Evolutionary conservation across 768 basidiomycete species (phyloP).

Genomic region (Mycena indigotica): DNA sequence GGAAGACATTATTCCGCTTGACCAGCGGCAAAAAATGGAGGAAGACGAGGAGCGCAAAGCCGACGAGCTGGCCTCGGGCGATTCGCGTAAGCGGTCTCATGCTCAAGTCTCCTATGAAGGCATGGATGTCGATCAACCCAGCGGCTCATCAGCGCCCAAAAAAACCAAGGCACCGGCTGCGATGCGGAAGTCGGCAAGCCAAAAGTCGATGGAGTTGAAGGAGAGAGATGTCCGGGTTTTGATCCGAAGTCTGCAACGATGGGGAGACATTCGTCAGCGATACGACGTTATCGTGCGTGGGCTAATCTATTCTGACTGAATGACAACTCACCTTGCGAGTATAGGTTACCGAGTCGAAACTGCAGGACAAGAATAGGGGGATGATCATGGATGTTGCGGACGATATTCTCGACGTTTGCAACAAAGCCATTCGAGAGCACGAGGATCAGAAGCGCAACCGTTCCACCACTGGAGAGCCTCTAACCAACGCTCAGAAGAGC

Average conservation of each 20-base stretch:
- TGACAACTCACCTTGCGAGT: constrained; percentile 2
- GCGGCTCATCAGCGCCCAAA: constrained; percentile 63
- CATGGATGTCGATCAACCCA: constrained; percentile 84
- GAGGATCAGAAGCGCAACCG: constrained; percentile 78
- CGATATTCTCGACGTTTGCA: constrained; percentile 87
- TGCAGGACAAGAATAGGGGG: constrained; percentile 90
- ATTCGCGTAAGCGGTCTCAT: constrained; percentile 80
- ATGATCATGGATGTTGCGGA: constrained; percentile 91
- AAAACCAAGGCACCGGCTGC: constrained; percentile 70
- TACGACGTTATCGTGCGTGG: constrained; percentile 89
- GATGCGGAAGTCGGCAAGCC: constrained; percentile 86
- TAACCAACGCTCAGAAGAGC: constrained; percentile 93
- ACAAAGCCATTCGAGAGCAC: constrained; percentile 80
- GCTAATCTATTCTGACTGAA: constrained; percentile 5
- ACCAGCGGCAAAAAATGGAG: constrained; percentile 84
- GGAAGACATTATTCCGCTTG: constrained; percentile 98
- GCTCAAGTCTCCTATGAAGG: constrained; percentile 90
- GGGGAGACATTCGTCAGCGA: constrained; percentile 95
- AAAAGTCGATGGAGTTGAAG: constrained; percentile 95
- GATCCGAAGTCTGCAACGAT: constrained; percentile 92
- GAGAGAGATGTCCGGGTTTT: constrained; percentile 96
- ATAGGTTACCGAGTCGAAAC: constrained; percentile 85
- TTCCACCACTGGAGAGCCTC: constrained; percentile 80
- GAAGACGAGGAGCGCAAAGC: constrained; percentile 73
- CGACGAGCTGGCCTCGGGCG: constrained; percentile 70